Base-by-base conservation (phyloP, 495 filamentous ascomycete genomes). In the Cladorrhinum samala region DNA sequence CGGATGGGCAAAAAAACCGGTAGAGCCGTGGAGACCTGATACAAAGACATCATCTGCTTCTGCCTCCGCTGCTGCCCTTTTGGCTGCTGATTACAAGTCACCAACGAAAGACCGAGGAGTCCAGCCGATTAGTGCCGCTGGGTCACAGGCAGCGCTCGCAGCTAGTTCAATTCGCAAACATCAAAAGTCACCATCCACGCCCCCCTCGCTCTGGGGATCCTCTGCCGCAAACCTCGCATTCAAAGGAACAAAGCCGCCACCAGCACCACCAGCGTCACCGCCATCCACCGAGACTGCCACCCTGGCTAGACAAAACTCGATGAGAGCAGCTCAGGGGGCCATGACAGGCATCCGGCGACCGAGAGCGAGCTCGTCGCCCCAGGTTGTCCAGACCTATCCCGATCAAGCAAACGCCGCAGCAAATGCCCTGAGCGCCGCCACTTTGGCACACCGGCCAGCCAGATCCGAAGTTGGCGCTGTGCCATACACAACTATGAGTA, bases 301-400 rank as follows among this genome's bases (percentile, higher is more conserved):
- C 24, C 55, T 62, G 18, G 49, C 49, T 16, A 74, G 71, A 1
- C 78, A 77, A 49, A 80, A 77, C 41, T 88, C 90, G 19, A 69
- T 87, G 49, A 63, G 75, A 43, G 90, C 89, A 23, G 88, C 89
- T 6, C 84, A 83, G 16, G 87, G 83, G 19, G 88, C 90, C 6
- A 82, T 88, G 70, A 73, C 80, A 24, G 80, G 74, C 7, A 21
- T 17, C 50, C 63, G 43, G 11, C 70, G 89, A 42, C 77, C 72
- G 59, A 72, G 90, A 64, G 78, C 89, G 6, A 81, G 80, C 11
- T 91, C 88, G 3, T 76, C 77, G 9, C 87, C 87, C 1, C 52
- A 68, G 41, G 59, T 70, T 20, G 16, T 49, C 1, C 68, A 55
- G 24, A 68, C 69, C 23, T 85, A 77, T 55, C 79, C 83, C 1